A percentile compares a stretch with the other conserved stretches of the same genome.
Conservation (phyloP, 441 rosid species). For the Erodium trifolium region DNA sequence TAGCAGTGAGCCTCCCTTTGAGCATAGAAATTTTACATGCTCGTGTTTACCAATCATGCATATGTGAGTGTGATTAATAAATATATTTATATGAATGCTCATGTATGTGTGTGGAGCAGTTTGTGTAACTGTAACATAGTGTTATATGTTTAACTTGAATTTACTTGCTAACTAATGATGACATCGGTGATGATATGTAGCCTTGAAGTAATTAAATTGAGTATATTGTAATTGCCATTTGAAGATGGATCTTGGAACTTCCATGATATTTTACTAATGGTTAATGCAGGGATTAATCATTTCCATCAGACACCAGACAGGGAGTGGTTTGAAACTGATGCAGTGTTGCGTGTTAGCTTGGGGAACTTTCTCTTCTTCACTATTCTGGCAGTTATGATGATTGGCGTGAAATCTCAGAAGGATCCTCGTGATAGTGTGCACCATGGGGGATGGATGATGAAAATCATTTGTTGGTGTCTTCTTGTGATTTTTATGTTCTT, state of each 20-base stretch:
- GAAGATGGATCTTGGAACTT: no score
- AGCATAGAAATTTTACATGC: not conserved
- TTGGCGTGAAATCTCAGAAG: slow-evolving; percentile 87
- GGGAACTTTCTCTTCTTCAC: slow-evolving; percentile 82
- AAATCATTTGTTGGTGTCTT: slow-evolving; percentile 79
- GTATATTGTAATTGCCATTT: no score
- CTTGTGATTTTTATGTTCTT: slow-evolving; percentile 89
- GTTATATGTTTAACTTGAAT: no score
- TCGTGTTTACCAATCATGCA: not conserved
- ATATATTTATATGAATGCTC: not conserved
- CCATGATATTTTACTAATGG: no score
- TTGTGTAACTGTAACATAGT: no score
- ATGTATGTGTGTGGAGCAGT: no score
- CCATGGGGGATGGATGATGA: slow-evolving; percentile 85
- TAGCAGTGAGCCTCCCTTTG: not conserved
- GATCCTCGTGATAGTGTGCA: slow-evolving; percentile 92
- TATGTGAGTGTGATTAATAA: not conserved
- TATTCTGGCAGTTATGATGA: slow-evolving; percentile 71
- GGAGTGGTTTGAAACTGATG: slow-evolving; percentile 85
- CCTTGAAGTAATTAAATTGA: no score
- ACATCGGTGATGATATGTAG: no score
- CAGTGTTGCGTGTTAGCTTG: slow-evolving; percentile 92
- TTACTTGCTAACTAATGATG: no score
- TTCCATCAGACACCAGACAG: slow-evolving; percentile 16
- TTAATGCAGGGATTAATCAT: slow-evolving; percentile 9